Evolutionary conservation across 1,284 basidiomycete species (phyloP).

Genomic region (Ustilago hordei): DNA sequence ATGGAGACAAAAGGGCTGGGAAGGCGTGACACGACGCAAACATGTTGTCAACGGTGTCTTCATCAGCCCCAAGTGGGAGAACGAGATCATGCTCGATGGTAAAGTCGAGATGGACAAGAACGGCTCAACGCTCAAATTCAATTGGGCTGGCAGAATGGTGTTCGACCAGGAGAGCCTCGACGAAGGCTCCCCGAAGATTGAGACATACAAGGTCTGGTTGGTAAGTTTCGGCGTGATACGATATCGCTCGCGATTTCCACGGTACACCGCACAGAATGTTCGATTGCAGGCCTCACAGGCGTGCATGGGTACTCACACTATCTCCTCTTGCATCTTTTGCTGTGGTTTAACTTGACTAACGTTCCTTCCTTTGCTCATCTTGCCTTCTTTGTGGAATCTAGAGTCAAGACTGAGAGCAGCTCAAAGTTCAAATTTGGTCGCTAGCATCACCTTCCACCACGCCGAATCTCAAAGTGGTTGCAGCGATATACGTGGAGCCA

Average conservation of each 20-base stretch:
- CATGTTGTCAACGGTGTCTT: conserved; percentile 51
- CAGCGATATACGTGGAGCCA: background rate
- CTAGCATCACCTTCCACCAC: background rate
- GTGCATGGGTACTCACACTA: background rate
- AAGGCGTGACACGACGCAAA: conserved; percentile 43
- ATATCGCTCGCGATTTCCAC: background rate
- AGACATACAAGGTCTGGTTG: conserved; percentile 54
- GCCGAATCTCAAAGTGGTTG: background rate
- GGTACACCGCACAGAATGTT: background rate
- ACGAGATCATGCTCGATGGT: conserved; percentile 57
- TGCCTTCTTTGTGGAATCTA: background rate
- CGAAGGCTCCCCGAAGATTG: conserved; percentile 37
- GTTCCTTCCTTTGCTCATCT: background rate
- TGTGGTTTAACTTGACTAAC: background rate
- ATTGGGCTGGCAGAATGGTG: conserved; percentile 56
- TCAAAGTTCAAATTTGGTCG: background rate
- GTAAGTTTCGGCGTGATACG: conserved; percentile 21
- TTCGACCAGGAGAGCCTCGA: conserved; percentile 46
- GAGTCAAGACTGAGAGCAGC: conserved; percentile 14
- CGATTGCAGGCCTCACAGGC: background rate
- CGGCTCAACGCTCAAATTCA: conserved; percentile 40
- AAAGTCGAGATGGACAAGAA: conserved; percentile 54
- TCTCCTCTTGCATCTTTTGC: background rate
- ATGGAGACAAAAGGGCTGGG: conserved; percentile 52
- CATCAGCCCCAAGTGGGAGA: conserved; percentile 41